Base-by-base conservation (phyloP, 805 yeast genomes). In the Ogataea neopini region DNA sequence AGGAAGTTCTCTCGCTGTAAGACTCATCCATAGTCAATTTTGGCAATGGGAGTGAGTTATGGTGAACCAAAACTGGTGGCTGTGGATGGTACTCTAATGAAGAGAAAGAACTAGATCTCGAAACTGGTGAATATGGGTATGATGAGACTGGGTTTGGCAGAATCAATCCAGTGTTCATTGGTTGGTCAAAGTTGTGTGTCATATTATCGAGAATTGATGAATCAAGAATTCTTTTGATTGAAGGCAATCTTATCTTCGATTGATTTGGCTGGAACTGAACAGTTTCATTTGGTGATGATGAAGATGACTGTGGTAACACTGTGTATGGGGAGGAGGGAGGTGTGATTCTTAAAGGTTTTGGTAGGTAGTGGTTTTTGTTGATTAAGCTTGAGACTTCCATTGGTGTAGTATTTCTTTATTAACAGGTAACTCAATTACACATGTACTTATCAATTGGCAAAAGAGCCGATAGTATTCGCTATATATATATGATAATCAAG, bases 161-260 rank as follows among this genome's bases (percentile, higher is more conserved):
- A 33, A 49, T 59, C n/a, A n/a, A n/a, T n/a, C n/a, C n/a, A n/a
- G n/a, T n/a, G n/a, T n/a, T n/a, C n/a, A n/a, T n/a, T n/a, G n/a
- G n/a, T n/a, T n/a, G n/a, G n/a, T n/a, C 33, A 25, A 39, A 17
- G 8, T 19, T 14, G 18, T 30, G 14, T 15, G 30, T 30, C 36
- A 44, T 34, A 19, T 36, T 37, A 13, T 53, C 57, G n/a, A 57
- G 44, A 5, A 54, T 46, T 5, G 59, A 50, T 14, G 58, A 48
- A 43, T 56, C 55, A 6, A 58, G 44, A 25, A 58, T 58, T 30
- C 52, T 50, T 29, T 56, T 58, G 46, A 58, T 58, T 7, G 61
- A 54, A 9, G 61, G 61, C 13, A 58, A 44, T 25, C 52, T 47
- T 22, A 56, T 47, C 17, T 28, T 39, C 11, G 13, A 9, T 10